A percentile compares a stretch with the other conserved stretches of the same genome.
phyloP scores from a whole-genome alignment of 371 early-diverging fungal species.

The Mucor lusitanicus region DNA sequence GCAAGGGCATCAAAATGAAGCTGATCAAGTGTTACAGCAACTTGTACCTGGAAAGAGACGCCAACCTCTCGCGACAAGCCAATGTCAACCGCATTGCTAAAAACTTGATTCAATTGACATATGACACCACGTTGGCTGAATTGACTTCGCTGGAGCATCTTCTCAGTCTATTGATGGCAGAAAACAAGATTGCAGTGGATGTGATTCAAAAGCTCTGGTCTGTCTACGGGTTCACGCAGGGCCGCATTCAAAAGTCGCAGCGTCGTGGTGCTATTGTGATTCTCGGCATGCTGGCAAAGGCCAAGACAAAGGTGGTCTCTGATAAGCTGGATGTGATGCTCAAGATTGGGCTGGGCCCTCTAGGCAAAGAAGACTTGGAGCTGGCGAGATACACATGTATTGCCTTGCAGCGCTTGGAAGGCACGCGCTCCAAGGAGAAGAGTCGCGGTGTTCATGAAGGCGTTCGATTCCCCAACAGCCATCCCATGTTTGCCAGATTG shows the following conservation, averaged over 20 bases:
- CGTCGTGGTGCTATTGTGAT: constrained; percentile 92
- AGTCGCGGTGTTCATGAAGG: constrained; percentile 57
- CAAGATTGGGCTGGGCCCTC: constrained; percentile 83
- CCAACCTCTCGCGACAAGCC: constrained; percentile 54
- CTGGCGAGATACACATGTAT: constrained; percentile 91
- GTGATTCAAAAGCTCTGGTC: constrained; percentile 87
- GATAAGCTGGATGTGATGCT: constrained; percentile 83
- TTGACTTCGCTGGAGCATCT: constrained; percentile 93
- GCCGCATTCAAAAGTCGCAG: constrained; percentile 68
- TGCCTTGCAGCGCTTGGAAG: constrained; percentile 80
- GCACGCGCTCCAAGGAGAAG: constrained; percentile 54
- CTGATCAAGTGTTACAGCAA: constrained; percentile 78
- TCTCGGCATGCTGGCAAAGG: constrained; percentile 89
- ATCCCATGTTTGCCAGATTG: constrained; percentile 71
- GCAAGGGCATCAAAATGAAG: constrained; percentile 78
- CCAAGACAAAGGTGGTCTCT: constrained; percentile 74
- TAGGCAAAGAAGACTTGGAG: constrained; percentile 72
- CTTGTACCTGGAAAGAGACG: constrained; percentile 76
- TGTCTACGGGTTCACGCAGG: constrained; percentile 76
- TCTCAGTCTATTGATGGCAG: constrained; percentile 71
- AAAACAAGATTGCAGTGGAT: constrained; percentile 57
- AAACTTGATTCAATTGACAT: constrained; percentile 81
- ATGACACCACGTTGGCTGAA: constrained; percentile 86
- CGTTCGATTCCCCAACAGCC: constrained; percentile 71
- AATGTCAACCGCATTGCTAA: constrained; percentile 68